Evolutionary conservation across 1,139 yeast genomes (phyloP).

Genomic region (Taphrina deformans): DNA sequence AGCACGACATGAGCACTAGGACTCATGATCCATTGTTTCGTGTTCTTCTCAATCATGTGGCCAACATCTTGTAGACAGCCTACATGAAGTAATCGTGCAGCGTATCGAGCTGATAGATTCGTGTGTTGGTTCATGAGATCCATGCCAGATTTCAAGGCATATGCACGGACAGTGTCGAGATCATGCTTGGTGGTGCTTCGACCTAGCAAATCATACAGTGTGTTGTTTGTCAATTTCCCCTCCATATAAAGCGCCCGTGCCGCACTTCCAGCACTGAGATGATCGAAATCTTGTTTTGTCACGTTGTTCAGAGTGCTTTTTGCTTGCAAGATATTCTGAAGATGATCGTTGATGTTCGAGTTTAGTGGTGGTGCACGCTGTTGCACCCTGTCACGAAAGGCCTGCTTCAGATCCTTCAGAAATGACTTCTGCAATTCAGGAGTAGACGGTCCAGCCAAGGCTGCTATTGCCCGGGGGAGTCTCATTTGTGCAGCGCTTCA

Average conservation of each 20-base stretch:
- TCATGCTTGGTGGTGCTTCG: slow-evolving; percentile 6
- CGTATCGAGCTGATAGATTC: slow-evolving; percentile 10
- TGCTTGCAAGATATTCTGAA: slow-evolving; percentile 3
- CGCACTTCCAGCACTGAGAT: not conserved
- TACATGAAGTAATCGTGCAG: slow-evolving; percentile 5
- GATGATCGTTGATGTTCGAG: slow-evolving; percentile 9
- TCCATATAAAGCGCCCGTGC: slow-evolving; percentile 18
- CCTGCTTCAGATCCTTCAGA: slow-evolving; percentile 19
- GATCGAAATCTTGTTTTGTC: not conserved
- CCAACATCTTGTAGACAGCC: slow-evolving; percentile 9
- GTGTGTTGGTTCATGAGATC: slow-evolving; percentile 1
- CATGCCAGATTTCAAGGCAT: slow-evolving; percentile 11
- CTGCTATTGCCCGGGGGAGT: slow-evolving; percentile 7
- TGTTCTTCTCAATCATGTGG: slow-evolving; percentile 3
- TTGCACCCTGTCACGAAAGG: slow-evolving; percentile 23
- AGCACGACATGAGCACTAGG: slow-evolving; percentile 12
- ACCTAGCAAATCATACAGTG: not conserved
- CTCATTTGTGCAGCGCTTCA: slow-evolving; percentile 5
- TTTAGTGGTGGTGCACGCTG: slow-evolving; percentile 21
- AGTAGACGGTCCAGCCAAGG: slow-evolving; percentile 23
- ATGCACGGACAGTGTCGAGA: not conserved
- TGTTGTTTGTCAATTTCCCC: not conserved
- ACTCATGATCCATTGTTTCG: slow-evolving; percentile 9
- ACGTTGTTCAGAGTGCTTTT: not conserved
- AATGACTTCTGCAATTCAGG: slow-evolving; percentile 20